Evolutionary conservation across 140 eudicot species (phyloP).

Genomic region (Anethum foeniculum): DNA sequence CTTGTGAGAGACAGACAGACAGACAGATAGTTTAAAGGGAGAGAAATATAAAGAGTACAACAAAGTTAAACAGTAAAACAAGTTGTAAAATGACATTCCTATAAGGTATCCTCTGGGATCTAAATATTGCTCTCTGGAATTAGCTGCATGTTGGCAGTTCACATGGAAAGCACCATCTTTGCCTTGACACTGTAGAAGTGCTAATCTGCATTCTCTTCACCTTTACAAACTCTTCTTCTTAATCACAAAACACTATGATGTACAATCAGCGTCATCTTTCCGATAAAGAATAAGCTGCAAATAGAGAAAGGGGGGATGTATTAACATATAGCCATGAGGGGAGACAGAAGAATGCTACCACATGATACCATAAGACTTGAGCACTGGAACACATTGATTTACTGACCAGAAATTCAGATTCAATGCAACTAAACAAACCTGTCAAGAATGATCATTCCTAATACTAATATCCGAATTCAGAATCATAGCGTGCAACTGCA

Average conservation of each 20-base stretch:
- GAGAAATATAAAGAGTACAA: neutral
- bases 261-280: conserved; percentile 41
- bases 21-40: neutral
- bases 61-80: neutral
- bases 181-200: neutral
- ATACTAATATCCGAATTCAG: neutral
- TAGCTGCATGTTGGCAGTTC: neutral
- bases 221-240: neutral
- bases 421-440: neutral
- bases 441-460: neutral
- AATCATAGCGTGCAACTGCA: neutral
- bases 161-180: neutral
- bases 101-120: neutral
- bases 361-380: neutral
- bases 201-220: conserved; percentile 18
- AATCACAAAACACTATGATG: neutral
- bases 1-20: neutral
- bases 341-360: neutral
- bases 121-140: neutral
- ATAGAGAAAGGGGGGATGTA: neutral
- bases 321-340: conserved; percentile 1
- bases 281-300: conserved; percentile 52
- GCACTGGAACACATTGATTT: neutral
- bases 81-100: neutral
- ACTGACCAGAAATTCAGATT: neutral